These are phyloP conservation scores for Nakaseomyces bracarensis DNA, from an alignment of 1,139 yeast genomes.

Conservation along the genomic window DNA sequence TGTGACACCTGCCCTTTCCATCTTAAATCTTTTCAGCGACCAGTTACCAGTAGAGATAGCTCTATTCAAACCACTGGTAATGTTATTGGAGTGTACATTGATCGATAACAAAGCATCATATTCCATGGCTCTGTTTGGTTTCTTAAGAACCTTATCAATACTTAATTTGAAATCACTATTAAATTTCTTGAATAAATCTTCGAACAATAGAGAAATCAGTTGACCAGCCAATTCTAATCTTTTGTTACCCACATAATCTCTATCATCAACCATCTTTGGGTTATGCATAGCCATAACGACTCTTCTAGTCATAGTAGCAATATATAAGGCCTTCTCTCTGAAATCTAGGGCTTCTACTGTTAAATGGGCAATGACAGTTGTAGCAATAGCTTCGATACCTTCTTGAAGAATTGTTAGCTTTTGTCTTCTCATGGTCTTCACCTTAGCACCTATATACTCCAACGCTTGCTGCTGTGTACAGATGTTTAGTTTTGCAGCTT, in stretches of 20 bases:
- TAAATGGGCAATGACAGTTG: slow-evolving; percentile 91
- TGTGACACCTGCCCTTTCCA: slow-evolving; percentile 99
- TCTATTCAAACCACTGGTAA: slow-evolving; percentile 88
- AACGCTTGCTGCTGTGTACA: slow-evolving; percentile 92
- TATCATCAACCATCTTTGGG: slow-evolving; percentile 92
- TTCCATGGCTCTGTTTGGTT: slow-evolving; percentile 90
- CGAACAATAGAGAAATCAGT: slow-evolving; percentile 85
- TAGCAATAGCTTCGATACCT: slow-evolving; percentile 95
- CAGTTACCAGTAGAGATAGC: slow-evolving; percentile 98
- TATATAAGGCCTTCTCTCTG: slow-evolving; percentile 86
- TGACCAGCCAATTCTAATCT: slow-evolving; percentile 97
- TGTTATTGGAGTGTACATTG: slow-evolving; percentile 83
- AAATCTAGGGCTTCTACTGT: slow-evolving; percentile 81
- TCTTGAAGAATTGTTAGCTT: slow-evolving; percentile 77
- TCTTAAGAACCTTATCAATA: slow-evolving; percentile 85
- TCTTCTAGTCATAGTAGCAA: slow-evolving; percentile 94
- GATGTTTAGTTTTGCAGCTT: slow-evolving; percentile 77
- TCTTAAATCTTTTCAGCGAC: slow-evolving; percentile 96
- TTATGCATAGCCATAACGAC: slow-evolving; percentile 93
- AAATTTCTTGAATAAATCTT: slow-evolving; percentile 93
- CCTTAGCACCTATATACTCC: slow-evolving; percentile 82
- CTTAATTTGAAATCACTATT: slow-evolving; percentile 89
- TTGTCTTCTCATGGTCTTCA: slow-evolving; percentile 87
- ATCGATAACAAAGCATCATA: slow-evolving; percentile 88
- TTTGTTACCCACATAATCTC: slow-evolving; percentile 97